Percentiles rank a stretch among this genome's conserved stretches.
Evolutionary conservation across 768 basidiomycete species (phyloP).

Genomic region (Lentinula sp.): DNA sequence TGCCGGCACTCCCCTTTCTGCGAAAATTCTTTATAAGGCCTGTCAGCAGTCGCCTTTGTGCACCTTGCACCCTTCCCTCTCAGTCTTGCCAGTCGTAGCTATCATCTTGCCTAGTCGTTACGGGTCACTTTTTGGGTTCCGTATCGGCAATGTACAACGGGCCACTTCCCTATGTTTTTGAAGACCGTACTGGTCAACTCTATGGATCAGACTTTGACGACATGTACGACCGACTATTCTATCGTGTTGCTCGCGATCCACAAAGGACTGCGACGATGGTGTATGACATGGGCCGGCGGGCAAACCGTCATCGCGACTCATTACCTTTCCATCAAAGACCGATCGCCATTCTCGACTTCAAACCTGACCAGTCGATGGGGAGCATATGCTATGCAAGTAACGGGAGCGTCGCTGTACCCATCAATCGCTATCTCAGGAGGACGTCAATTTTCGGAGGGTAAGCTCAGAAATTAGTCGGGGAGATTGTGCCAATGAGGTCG

Average conservation of each 20-base stretch:
- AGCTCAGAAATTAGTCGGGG: slow-evolving; percentile 18
- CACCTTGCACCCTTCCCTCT: neutral
- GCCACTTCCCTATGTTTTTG: slow-evolving; percentile 50
- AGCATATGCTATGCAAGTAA: slow-evolving; percentile 44
- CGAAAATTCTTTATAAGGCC: neutral
- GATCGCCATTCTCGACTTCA: slow-evolving; percentile 54
- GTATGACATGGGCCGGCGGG: slow-evolving; percentile 61
- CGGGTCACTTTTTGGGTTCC: neutral
- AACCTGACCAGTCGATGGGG: slow-evolving; percentile 50
- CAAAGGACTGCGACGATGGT: slow-evolving; percentile 41
- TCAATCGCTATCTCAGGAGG: slow-evolving; percentile 60
- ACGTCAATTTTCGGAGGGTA: slow-evolving; percentile 63
- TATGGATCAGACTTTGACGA: slow-evolving; percentile 66
- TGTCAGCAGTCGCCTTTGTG: neutral
- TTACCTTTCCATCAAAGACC: slow-evolving; percentile 49
- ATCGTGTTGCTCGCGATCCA: slow-evolving; percentile 50
- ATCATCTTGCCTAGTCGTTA: neutral
- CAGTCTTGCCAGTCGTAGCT: neutral
- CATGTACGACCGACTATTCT: slow-evolving; percentile 70
- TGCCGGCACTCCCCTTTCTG: neutral
- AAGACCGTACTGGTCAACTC: slow-evolving; percentile 59
- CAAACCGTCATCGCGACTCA: slow-evolving; percentile 52
- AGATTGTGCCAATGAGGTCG: neutral
- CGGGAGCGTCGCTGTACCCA: slow-evolving; percentile 40
- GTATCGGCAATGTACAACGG: slow-evolving; percentile 6